These are phyloP conservation scores for Phaeotremella skinneri DNA, from an alignment of 768 basidiomycete genomes.

Conservation along the genomic window DNA sequence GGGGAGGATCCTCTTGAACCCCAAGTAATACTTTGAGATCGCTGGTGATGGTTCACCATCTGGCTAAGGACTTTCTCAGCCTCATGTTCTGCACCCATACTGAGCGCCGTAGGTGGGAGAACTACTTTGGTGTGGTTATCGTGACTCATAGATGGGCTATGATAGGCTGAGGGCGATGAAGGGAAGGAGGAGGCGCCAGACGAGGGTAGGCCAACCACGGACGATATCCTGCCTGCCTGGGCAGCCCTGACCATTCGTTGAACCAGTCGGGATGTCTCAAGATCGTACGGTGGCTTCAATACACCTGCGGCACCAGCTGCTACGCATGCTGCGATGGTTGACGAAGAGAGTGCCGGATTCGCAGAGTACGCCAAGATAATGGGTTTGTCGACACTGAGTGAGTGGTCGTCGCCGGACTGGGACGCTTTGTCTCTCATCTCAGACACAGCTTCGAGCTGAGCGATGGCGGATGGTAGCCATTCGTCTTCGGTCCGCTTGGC, in stretches of 20 bases:
- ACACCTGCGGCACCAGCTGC: conserved; percentile 46
- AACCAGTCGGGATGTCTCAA: conserved; percentile 29
- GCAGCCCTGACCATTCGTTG: conserved; percentile 31
- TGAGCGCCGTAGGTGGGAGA: conserved; percentile 37
- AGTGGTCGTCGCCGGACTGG: background rate
- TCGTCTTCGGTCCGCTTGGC: conserved; percentile 47
- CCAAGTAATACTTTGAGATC: conserved; percentile 1
- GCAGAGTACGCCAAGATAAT: conserved; percentile 50
- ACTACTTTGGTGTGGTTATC: conserved; percentile 22
- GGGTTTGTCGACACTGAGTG: conserved; percentile 10
- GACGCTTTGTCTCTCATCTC: conserved; percentile 24
- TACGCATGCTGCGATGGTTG: conserved; percentile 38
- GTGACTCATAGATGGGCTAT: background rate
- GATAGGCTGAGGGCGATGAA: background rate
- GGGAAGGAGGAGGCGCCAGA: conserved; percentile 7
- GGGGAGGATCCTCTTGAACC: background rate
- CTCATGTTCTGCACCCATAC: conserved; percentile 35
- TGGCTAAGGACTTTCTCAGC: conserved; percentile 33
- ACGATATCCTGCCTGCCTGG: conserved; percentile 23
- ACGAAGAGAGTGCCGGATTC: conserved; percentile 39
- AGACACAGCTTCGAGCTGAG: conserved; percentile 33
- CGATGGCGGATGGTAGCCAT: conserved; percentile 46
- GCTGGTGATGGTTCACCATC: background rate
- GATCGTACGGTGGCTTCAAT: conserved; percentile 47
- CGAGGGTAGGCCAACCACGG: conserved; percentile 18